phyloP scores from a whole-genome alignment of 2,329 filamentous ascomycete species.

The Sclerotinia borealis region DNA sequence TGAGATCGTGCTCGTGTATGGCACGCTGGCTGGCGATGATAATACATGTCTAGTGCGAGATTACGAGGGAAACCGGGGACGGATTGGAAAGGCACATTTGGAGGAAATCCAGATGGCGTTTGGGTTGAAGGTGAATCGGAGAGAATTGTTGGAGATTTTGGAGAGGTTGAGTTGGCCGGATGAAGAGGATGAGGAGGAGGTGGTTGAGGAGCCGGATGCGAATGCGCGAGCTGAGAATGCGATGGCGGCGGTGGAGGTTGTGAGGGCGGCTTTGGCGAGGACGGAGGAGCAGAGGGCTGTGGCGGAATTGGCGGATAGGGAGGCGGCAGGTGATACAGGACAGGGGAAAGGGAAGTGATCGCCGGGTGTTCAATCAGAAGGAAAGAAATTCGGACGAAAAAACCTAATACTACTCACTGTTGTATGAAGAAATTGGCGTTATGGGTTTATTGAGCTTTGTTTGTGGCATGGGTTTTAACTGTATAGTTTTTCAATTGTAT shows the following conservation, averaged over 20 bases:
- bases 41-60: not conserved
- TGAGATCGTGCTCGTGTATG: not conserved
- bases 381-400: too few relatives aligned
- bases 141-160: not conserved
- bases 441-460: not conserved
- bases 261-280: not conserved
- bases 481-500: not conserved
- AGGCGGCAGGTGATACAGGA: not conserved
- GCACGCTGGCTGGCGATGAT: not conserved
- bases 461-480: not conserved
- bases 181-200: conserved; percentile 1
- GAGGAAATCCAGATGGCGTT: not conserved
- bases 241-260: not conserved
- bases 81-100: not conserved
- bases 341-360: too few relatives aligned
- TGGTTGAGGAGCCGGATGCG: not conserved
- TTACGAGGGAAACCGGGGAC: conserved; percentile 1
- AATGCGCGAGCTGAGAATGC: not conserved
- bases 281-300: not conserved
- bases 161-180: not conserved
- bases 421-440: not conserved
- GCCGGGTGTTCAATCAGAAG: too few relatives aligned
- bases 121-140: conserved; percentile 5
- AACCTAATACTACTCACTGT: not conserved
- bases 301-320: not conserved